phyloP scores from a whole-genome alignment of 2,329 filamentous ascomycete genomes.

The Cladosporium sp. region DNA sequence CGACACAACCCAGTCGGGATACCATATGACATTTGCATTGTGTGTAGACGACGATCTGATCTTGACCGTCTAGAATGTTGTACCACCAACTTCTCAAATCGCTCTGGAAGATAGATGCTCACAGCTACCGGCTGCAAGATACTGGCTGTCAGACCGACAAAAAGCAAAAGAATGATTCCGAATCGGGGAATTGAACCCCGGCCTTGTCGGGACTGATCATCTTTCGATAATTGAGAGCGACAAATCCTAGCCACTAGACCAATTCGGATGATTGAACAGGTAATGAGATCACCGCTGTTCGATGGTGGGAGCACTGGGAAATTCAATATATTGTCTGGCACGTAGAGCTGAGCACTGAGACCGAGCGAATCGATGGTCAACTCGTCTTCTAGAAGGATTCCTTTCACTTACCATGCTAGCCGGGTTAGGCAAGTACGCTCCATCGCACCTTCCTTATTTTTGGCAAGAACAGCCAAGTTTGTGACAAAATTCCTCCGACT shows the following conservation, averaged over 20 bases:
- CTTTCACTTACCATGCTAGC: not conserved
- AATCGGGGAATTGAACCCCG: slow-evolving; percentile 16
- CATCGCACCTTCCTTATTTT: not conserved
- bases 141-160: not conserved
- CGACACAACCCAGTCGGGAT: not conserved
- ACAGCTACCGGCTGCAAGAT: not conserved
- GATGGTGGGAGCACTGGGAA: not conserved
- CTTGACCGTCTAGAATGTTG: not conserved
- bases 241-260: slow-evolving; percentile 17
- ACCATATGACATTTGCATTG: not conserved
- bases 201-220: slow-evolving; percentile 12
- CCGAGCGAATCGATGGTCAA: not conserved
- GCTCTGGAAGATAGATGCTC: not conserved
- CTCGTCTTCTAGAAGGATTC: not conserved
- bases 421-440: not conserved
- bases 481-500: not conserved
- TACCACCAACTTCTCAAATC: not conserved
- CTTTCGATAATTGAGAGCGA: slow-evolving; percentile 10
- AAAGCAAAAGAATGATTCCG: slow-evolving; percentile 8
- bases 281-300: not conserved
- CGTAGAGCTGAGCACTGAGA: not conserved
- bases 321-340: not conserved
- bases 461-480: not conserved
- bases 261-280: not conserved
- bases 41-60: not conserved